phyloP scores from a whole-genome alignment of 495 filamentous ascomycete species.

The Podospora bellae-mahoneyi region DNA sequence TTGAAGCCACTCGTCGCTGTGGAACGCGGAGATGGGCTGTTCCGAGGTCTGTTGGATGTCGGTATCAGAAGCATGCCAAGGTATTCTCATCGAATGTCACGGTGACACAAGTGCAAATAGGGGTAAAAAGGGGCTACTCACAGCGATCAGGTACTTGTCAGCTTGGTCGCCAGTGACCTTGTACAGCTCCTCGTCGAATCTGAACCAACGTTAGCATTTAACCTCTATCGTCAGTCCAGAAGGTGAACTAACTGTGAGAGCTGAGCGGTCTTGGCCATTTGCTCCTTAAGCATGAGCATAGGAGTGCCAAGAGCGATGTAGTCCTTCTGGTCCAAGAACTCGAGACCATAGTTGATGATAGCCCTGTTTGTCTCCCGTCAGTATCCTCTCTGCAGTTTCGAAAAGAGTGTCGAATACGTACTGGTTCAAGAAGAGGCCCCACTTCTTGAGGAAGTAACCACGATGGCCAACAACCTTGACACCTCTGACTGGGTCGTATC shows the following conservation, averaged over 20 bases:
- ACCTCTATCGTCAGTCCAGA: background rate
- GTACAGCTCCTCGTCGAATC: constrained; percentile 93
- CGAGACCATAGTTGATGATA: constrained; percentile 87
- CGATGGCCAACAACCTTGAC: constrained; percentile 94
- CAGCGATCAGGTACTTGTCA: constrained; percentile 91
- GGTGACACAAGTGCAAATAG: background rate
- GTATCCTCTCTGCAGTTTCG: background rate
- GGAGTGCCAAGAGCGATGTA: constrained; percentile 91
- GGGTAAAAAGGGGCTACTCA: constrained; percentile 10
- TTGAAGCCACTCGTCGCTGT: constrained; percentile 89
- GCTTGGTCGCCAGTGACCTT: constrained; percentile 88
- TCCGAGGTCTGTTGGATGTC: constrained; percentile 64
- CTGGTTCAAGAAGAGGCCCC: constrained; percentile 80
- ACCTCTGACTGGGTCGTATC: constrained; percentile 90
- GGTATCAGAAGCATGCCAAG: background rate
- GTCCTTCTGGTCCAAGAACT: constrained; percentile 72
- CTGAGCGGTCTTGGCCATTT: constrained; percentile 99
- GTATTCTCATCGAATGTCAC: background rate
- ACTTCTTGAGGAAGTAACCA: constrained; percentile 85
- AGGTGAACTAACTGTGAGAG: constrained; percentile 61
- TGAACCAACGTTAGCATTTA: background rate
- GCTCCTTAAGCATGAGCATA: constrained; percentile 91
- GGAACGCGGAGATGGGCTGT: constrained; percentile 88
- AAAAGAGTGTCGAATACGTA: constrained; percentile 11
- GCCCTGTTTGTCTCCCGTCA: constrained; percentile 41